phyloP scores from a whole-genome alignment of 2,329 filamentous ascomycete genomes.

The Fusarium protoensiforme region DNA sequence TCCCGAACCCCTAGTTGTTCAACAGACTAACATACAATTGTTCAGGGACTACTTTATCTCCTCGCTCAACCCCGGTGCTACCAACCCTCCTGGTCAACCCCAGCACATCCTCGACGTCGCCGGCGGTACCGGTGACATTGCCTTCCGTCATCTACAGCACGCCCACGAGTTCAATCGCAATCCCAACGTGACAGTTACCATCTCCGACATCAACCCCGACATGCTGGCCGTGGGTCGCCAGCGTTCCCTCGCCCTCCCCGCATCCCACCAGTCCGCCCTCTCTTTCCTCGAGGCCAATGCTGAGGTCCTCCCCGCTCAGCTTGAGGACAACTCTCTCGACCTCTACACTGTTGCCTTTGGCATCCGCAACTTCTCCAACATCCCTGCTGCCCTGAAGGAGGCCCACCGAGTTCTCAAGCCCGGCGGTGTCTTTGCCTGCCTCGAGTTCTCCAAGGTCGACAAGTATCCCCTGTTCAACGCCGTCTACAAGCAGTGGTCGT shows the following conservation, averaged over 20 bases:
- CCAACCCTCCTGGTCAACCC: constrained; percentile 55
- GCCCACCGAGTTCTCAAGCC: constrained; percentile 91
- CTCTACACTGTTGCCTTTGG: constrained; percentile 98
- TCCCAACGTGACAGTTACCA: constrained; percentile 83
- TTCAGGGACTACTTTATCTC: constrained; percentile 88
- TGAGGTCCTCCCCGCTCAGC: constrained; percentile 72
- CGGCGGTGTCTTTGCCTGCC: constrained; percentile 93
- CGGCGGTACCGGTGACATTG: constrained; percentile 96
- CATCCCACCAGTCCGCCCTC: constrained; percentile 66
- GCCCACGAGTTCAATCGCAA: constrained; percentile 82
- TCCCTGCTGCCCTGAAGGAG: constrained; percentile 82
- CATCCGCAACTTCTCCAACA: constrained; percentile 96
- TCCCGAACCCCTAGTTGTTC: background rate
- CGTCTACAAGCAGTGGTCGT: constrained; percentile 95
- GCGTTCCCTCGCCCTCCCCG: constrained; percentile 71
- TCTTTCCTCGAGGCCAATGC: constrained; percentile 92
- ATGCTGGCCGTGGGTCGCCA: constrained; percentile 93
- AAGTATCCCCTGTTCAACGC: constrained; percentile 81
- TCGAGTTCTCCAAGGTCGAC: constrained; percentile 91
- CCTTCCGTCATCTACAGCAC: constrained; percentile 94
- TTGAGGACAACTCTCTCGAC: constrained; percentile 81
- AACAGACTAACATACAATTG: constrained; percentile 18
- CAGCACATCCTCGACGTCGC: constrained; percentile 93
- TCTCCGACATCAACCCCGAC: constrained; percentile 94
- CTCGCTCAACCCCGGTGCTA: constrained; percentile 83